Base-by-base conservation (phyloP, 2,329 filamentous ascomycete species). In the Fusarium sp. region DNA sequence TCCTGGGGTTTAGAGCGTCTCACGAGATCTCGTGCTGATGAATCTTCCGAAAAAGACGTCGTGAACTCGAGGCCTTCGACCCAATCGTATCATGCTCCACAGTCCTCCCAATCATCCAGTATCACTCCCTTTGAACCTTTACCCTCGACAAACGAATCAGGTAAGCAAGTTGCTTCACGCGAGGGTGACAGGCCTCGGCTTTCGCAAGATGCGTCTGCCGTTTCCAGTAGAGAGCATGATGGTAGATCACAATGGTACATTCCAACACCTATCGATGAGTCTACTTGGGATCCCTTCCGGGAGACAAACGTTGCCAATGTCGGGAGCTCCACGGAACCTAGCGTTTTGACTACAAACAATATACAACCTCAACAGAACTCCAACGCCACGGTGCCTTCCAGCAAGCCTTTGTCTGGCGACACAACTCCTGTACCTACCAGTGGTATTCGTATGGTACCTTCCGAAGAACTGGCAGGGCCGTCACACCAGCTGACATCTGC, bases 1-100 rank as follows among this genome's bases (percentile, higher is more conserved):
- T 84, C 83, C 26, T 85, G 83, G 83, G 80, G 79, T 49, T 63
- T 83, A 73, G 75, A 75, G 62, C 68, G 80, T 69, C 74, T 79
- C 65, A 58, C 75, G 50, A 79, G 76, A 67, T 75, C 79, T 56
- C 73, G 71, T 59, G 67, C 67, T 46, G 73, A 72, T 52, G 70
- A 65, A 51, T 42, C 62, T 40, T 44, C 66, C 55, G 67, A 64
- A 50, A 65, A 62, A 62, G 67, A 72, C 46, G 63, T 70, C 52
- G 66, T 63, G 53, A 56, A 42, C 42, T 50, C 60, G 42, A 68
- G 63, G 34, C 60, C 62, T 50, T 63, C 63, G 58, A 65, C 66
- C 20, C 63, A 70, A 34, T 70, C 60, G 13, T 58, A 68, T 40
- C 70, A 70, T 60, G 65, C 70, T 58, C 62, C 70, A 34, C 49